Base-by-base conservation (phyloP, 495 filamentous ascomycete genomes). In the Penicillium tannophilum region DNA sequence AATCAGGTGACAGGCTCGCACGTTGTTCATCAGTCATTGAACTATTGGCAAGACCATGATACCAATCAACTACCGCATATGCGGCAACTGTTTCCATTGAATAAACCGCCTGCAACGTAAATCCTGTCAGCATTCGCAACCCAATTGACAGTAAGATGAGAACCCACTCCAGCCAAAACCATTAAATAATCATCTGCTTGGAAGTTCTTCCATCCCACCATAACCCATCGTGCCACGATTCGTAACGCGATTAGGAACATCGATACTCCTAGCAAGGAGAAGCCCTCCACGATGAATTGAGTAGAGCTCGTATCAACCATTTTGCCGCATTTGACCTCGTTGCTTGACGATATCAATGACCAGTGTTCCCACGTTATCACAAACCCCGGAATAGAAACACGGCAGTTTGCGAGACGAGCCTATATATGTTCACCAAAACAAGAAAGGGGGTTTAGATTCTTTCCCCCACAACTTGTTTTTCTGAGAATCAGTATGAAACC, bases 111-210 rank as follows among this genome's bases (percentile, higher is more conserved):
- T 76, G 43, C n/a, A 31, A 20, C 9, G 8, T 35, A 52, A 10
- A 47, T 31, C 17, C 11, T 20, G 23, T 41, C 16, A 16, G 12
- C 3, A 59, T 68, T 28, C 64, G 63, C 44, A 53, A 17, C 16
- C 48, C 6, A 16, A 20, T 16, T 14, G 9, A 6, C 24, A 60
- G 5, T 20, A 4, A 26, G 24, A 30, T 48, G 26, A 51, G 30
- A 24, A 17, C 42, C 33, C 12, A 11, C 24, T 33, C 78, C 75
- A 50, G 56, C 82, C 82, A 53, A 74, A 72, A 41, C 72, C 72
- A 84, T 80, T 5, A 86, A 59, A 58, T 81, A 84, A 59, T 86
- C 83, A 46, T 86, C 83, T 1, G 71, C 60, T 56, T 72, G 69
- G 41, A 79, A 66, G 23, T 76, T 65, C 33, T 62, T 63, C 36